Evolutionary conservation across 139 green algal genomes (phyloP).

Genomic region (Ettlia oleoabundans): DNA sequence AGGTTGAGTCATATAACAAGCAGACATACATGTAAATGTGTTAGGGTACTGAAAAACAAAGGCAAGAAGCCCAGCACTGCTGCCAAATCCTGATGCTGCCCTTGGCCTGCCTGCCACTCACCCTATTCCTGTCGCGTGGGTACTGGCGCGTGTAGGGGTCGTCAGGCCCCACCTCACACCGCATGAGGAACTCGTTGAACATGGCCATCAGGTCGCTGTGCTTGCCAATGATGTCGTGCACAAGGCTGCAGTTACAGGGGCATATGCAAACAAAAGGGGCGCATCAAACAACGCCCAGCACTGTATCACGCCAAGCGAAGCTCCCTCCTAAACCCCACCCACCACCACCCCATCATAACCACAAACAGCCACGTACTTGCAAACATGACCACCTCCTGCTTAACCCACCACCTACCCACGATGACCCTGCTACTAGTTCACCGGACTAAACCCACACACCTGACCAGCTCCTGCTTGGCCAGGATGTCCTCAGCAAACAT

Average conservation of each 20-base stretch:
- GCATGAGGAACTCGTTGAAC: conserved; percentile 84
- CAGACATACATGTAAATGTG: too few relatives aligned
- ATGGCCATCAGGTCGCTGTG: conserved; percentile 86
- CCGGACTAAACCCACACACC: background rate
- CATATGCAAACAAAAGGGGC: too few relatives aligned
- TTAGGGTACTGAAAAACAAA: background rate
- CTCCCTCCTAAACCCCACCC: too few relatives aligned
- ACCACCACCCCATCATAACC: too few relatives aligned
- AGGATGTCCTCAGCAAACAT: conserved; percentile 95
- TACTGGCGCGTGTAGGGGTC: conserved; percentile 52
- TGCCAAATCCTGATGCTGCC: too few relatives aligned
- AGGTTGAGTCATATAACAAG: too few relatives aligned
- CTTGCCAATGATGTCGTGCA: conserved; percentile 88
- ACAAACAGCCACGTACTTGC: too few relatives aligned
- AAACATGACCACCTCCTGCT: background rate
- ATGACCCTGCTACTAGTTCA: too few relatives aligned
- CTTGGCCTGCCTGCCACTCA: background rate
- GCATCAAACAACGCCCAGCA: too few relatives aligned
- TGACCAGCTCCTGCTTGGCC: conserved; percentile 82
- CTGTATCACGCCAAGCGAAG: too few relatives aligned
- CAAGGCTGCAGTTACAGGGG: conserved; percentile 60
- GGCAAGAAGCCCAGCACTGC: background rate
- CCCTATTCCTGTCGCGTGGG: conserved; percentile 34
- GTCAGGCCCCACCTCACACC: conserved; percentile 67
- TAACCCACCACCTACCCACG: background rate